Evolutionary conservation across 495 filamentous ascomycete genomes (phyloP), one percentile per base, ranked within the genome.

Genomic region (Aspergillus campestris): DNA sequence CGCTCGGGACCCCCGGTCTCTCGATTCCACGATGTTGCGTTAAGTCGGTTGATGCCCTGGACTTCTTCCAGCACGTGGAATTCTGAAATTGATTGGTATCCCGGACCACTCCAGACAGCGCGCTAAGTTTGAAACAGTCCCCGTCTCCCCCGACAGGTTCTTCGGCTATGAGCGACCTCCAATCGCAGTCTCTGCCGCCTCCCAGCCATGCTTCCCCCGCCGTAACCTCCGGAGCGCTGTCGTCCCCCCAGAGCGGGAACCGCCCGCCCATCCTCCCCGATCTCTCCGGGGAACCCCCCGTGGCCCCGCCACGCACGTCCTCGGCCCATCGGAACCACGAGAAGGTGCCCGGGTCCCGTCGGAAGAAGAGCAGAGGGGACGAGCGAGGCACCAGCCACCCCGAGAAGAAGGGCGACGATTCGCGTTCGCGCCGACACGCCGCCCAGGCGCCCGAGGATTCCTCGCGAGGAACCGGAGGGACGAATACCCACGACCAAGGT

Each of bases 141-240:
- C 50, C 54, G 41, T 55, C 53, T 42, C 52, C 50, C 55, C 50
- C 51, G 44, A 58, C 66, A 63, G 60, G 51, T 61, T 65, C 52
- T 55, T 62, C 57, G 62, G 62, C 67, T 64, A 73, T 73, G 70
- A 71, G 56, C 64, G 60, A 62, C 57, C 52, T 62, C 35, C 58
- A 45, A 55, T 55, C 59, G 48, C 64, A 62, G 55, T 53, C 62
- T 38, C 46, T 65, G 48, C 63, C 64, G 41, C 60, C 56, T 34
- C 50, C 62, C 39, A 54, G 62, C 39, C 59, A 64, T 61, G 49
- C 58, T 35, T 55, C 65, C 29, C 53, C 67, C 46, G 48, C 51
- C 44, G 49, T 64, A 38, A 58, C 53, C 38, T 47, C 60, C 24
- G 40, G 60, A 33, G 56, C 50, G 29, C 35, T 55, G 31, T 60